Base-by-base conservation (phyloP, 305 asterid species). In the Coffea humblotiana region DNA sequence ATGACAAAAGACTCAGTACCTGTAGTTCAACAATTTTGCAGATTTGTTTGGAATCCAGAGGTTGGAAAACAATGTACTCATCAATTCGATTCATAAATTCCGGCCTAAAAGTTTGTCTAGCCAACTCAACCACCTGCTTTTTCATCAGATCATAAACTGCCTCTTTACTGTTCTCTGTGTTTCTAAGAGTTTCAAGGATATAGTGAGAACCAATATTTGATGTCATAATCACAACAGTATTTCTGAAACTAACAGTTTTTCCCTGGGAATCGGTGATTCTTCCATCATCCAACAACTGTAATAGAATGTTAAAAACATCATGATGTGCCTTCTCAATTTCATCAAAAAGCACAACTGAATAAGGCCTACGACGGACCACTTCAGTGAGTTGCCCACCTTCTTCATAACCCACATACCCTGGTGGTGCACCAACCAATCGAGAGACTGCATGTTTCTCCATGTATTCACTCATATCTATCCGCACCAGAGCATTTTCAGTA, bases 351-450 rank as follows among this genome's bases (percentile, higher is more conserved):
- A 82, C 76, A 43, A 82, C 82, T 10, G 79, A 75, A 61, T 73
- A 82, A 8, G 82, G 79, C 77, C 82, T 68, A 43, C 85, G 74
- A 19, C 82, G 79, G 35, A 82, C 85, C 13, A 75, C 80, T 74
- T 82, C 79, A 32, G 82, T 82, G n/a, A 82, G 80, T 19, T 82
- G 79, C 18, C 85, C 85, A 45, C 85, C 85, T 82, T 82, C 82
- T 27, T 82, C 82, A 47, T 78, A 74, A 40, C 85, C 82, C 49
- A 73, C 82, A 74, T 78, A 82, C 19, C 82, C 82, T 2, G 79
- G 79, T 27, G 82, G 82, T 19, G 79, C 82, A 43, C 85, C 85
- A 58, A 82, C 66, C 73, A 82, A 78, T 58, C 82, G 82, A 9
- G 76, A 75, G 56, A 78, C 79, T 16, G 82, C 78, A 70, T 68